Evolutionary conservation across 495 filamentous ascomycete genomes (phyloP).

Genomic region (Hapsidospora chrysogenum): DNA sequence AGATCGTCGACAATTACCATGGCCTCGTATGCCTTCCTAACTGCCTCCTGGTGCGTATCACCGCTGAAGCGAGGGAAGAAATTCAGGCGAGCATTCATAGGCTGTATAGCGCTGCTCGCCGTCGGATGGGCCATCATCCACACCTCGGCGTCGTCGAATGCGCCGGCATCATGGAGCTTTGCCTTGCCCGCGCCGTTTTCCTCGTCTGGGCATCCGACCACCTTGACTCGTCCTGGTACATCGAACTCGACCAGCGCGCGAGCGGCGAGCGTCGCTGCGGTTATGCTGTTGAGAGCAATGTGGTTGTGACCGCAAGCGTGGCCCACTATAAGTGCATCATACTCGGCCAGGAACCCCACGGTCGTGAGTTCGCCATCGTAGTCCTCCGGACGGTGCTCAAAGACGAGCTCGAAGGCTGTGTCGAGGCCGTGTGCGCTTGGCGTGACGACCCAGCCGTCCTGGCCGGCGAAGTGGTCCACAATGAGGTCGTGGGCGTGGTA

Average conservation of each 20-base stretch:
- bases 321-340: constrained; percentile 28
- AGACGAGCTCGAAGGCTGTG: constrained; percentile 25
- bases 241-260: constrained; percentile 20
- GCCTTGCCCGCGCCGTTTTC: constrained; percentile 41
- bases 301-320: constrained; percentile 33
- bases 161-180: constrained; percentile 32
- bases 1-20: constrained; percentile 8
- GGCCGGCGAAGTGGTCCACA: constrained; percentile 24
- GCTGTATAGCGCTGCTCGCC: constrained; percentile 8
- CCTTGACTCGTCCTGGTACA: constrained; percentile 27
- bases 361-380: constrained; percentile 22
- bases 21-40: constrained; percentile 9
- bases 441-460: constrained; percentile 21
- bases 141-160: constrained; percentile 34
- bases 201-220: constrained; percentile 41
- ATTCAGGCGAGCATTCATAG: constrained; percentile 10
- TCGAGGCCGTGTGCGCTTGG: constrained; percentile 21
- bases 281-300: constrained; percentile 27
- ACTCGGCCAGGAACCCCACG: constrained; percentile 28
- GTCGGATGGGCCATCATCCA: constrained; percentile 34
- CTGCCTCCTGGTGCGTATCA: constrained; percentile 6
- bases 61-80: constrained; percentile 6
- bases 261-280: constrained; percentile 21
- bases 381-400: constrained; percentile 14
- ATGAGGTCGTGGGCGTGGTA: constrained; percentile 28